Percentiles rank a stretch among this genome's conserved stretches.
Evolutionary conservation across 2,329 filamentous ascomycete genomes (phyloP).

Genomic region (Colletotrichum sojae): DNA sequence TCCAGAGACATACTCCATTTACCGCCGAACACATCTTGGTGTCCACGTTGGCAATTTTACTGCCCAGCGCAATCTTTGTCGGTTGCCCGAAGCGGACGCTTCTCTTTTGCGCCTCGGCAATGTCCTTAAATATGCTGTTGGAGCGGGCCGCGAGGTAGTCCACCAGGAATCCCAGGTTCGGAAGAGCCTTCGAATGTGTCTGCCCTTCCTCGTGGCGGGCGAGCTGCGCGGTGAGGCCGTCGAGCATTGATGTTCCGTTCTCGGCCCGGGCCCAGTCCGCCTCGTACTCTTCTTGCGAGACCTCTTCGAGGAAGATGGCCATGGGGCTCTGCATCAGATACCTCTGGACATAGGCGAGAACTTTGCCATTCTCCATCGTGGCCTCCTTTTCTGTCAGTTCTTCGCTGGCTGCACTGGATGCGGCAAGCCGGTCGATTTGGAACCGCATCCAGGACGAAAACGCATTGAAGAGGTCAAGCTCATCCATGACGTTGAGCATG

Average conservation of each 20-base stretch:
- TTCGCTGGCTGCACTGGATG: conserved; percentile 71
- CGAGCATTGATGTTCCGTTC: conserved; percentile 52
- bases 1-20: conserved; percentile 50
- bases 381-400: conserved; percentile 85
- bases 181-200: conserved; percentile 64
- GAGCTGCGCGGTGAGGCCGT: conserved; percentile 60
- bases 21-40: conserved; percentile 65
- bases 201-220: conserved; percentile 62
- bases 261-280: conserved; percentile 61
- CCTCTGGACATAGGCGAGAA: conserved; percentile 83
- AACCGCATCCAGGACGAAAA: conserved; percentile 90
- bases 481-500: conserved; percentile 78
- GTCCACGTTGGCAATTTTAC: conserved; percentile 67
- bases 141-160: conserved; percentile 71
- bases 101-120: conserved; percentile 78
- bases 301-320: conserved; percentile 69
- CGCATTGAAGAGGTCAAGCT: conserved; percentile 81
- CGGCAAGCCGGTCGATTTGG: conserved; percentile 83
- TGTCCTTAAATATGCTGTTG: conserved; percentile 73
- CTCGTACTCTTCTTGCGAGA: conserved; percentile 65
- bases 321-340: conserved; percentile 78
- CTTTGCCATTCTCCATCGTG: conserved; percentile 78
- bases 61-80: conserved; percentile 59
- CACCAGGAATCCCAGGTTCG: conserved; percentile 75
- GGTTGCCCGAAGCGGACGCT: conserved; percentile 77